Conservation (phyloP, 306 rosid species). For the Cicer chorassanicum region DNA sequence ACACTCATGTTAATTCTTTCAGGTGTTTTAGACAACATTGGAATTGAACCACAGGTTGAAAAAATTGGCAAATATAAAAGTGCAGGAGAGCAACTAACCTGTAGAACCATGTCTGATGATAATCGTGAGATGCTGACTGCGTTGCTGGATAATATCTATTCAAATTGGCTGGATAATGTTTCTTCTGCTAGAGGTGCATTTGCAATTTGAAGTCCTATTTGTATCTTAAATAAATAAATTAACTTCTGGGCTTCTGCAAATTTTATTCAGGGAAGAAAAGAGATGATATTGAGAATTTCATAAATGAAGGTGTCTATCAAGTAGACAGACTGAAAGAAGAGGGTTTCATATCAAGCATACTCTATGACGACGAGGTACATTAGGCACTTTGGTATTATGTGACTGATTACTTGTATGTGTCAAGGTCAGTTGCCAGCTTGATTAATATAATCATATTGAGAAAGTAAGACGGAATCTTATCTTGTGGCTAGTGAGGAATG, state of each 20-base stretch:
- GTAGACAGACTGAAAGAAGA: conserved; percentile 85
- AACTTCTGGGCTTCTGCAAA: conserved; percentile 39
- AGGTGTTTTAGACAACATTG: conserved; percentile 86
- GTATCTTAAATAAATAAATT: conserved; percentile 43
- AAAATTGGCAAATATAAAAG: conserved; percentile 96
- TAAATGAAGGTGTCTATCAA: conserved; percentile 83
- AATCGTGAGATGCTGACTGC: conserved; percentile 85
- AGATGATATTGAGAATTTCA: conserved; percentile 75
- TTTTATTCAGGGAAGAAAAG: conserved; percentile 67
- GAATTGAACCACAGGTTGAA: conserved; percentile 90
- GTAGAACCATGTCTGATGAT: conserved; percentile 77
- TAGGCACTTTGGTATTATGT: conserved; percentile 35
- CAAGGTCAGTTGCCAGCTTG: background rate
- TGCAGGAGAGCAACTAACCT: conserved; percentile 84
- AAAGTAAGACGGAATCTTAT: conserved; percentile 31
- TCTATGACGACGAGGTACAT: conserved; percentile 88
- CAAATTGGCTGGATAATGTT: conserved; percentile 85
- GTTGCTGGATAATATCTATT: conserved; percentile 84
- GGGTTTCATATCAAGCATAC: conserved; percentile 82
- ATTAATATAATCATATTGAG: conserved; percentile 1
- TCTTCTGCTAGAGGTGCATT: conserved; percentile 78
- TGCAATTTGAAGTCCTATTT: conserved; percentile 45
- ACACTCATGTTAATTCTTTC: conserved; percentile 35
- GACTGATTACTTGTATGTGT: conserved; percentile 23
- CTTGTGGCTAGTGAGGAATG: conserved; percentile 23